Conservation (phyloP, 192 early-diverging fungal species). For the Cladochytrium replicatum region DNA sequence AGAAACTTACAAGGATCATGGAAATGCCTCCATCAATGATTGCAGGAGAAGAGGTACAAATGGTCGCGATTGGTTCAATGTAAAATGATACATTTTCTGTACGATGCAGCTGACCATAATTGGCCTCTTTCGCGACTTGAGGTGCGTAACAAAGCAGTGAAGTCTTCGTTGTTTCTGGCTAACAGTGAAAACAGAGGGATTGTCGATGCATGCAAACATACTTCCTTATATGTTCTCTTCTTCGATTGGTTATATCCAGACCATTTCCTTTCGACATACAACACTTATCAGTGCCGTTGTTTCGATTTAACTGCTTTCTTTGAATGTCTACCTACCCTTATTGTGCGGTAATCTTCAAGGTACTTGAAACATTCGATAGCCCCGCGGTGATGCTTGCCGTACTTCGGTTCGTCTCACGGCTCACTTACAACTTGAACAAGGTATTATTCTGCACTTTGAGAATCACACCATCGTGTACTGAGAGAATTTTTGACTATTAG, state of each 20-base stretch:
- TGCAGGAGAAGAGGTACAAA: too few species aligned
- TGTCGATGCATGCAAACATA: constrained; percentile 47
- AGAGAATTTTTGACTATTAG: constrained; percentile 21
- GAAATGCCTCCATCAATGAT: constrained; percentile 24
- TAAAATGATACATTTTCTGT: too few species aligned
- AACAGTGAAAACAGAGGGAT: constrained; percentile 55
- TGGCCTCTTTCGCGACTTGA: constrained; percentile 63
- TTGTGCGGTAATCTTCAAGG: constrained; percentile 51
- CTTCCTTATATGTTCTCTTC: constrained; percentile 52
- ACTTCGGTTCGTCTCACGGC: constrained; percentile 70
- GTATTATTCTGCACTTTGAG: background rate
- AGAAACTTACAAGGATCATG: constrained; percentile 38
- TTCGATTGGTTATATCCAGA: constrained; percentile 91
- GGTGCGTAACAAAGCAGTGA: too few species aligned
- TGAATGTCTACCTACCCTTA: too few species aligned
- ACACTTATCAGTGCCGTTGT: too few species aligned
- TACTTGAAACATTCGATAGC: constrained; percentile 52
- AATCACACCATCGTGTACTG: background rate
- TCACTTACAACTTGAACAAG: constrained; percentile 61
- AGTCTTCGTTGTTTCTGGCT: too few species aligned
- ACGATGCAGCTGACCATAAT: constrained; percentile 35
- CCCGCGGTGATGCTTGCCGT: constrained; percentile 57
- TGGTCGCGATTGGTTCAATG: too few species aligned
- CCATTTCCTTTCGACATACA: too few species aligned
- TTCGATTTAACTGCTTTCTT: too few species aligned